phyloP scores from a whole-genome alignment of 2,329 filamentous ascomycete species.

The Ceratocystis eucalypticola region DNA sequence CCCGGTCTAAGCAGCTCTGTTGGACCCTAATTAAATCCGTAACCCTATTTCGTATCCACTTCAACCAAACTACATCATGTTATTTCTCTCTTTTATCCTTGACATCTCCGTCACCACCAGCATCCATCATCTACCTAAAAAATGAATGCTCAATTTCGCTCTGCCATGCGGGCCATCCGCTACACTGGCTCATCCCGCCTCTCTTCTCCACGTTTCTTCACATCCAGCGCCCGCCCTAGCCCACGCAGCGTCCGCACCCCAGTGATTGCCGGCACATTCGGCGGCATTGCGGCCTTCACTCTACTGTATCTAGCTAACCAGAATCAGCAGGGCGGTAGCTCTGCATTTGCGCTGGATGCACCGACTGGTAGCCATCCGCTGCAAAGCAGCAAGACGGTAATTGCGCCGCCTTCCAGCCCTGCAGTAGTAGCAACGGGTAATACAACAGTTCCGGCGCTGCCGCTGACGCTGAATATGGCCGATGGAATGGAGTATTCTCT shows the following conservation, averaged over 20 bases:
- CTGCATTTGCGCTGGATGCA: constrained; percentile 7
- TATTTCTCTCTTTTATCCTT: neutral
- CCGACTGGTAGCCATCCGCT: constrained; percentile 15
- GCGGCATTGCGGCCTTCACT: neutral
- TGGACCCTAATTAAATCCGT: neutral
- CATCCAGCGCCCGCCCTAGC: neutral
- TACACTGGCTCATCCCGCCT: neutral
- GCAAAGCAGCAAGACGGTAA: constrained; percentile 10
- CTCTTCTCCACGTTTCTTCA: constrained; percentile 12
- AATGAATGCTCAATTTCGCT: constrained; percentile 13
- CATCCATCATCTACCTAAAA: neutral
- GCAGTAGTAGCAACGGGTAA: constrained; percentile 50
- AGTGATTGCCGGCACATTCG: neutral
- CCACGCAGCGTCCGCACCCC: neutral
- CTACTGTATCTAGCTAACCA: neutral
- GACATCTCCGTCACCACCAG: neutral
- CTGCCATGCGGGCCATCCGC: constrained; percentile 10
- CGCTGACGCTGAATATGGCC: constrained; percentile 51
- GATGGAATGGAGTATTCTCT: constrained; percentile 63
- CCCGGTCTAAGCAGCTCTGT: too few relatives aligned
- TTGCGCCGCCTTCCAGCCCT: constrained; percentile 1
- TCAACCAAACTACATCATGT: neutral
- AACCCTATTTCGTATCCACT: neutral
- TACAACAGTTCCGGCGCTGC: constrained; percentile 65
- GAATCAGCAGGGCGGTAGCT: neutral